A percentile compares a stretch with the other conserved stretches of the same genome.
Conservation (phyloP, 1,284 basidiomycete species). For the Cutaneotrichosporon curvatum region DNA sequence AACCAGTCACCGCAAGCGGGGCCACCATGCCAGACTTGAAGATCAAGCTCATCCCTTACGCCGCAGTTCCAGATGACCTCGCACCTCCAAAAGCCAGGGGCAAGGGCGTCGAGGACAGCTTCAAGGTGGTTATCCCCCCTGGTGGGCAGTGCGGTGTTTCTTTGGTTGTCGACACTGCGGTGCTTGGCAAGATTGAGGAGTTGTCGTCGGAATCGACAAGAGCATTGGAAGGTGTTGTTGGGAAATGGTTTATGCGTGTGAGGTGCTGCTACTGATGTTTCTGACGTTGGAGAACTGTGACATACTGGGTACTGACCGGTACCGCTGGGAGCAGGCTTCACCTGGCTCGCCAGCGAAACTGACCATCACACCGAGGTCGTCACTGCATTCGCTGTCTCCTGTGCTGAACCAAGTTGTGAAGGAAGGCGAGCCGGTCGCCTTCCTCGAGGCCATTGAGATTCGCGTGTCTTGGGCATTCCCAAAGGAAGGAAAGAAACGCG, state of each 20-base stretch:
- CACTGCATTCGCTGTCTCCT: background rate
- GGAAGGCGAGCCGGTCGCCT: conserved; percentile 2
- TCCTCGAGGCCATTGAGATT: background rate
- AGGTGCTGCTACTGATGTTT: background rate
- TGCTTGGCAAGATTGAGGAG: background rate
- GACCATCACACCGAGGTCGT: background rate
- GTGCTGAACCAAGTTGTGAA: background rate
- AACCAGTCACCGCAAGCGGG: background rate
- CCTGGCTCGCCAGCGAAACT: background rate
- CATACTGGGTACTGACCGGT: conserved; percentile 1
- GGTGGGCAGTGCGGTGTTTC: conserved; percentile 16
- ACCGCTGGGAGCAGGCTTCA: background rate
- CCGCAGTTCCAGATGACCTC: conserved; percentile 11
- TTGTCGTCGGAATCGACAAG: background rate
- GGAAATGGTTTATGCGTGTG: background rate
- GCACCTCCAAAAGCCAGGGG: conserved; percentile 8
- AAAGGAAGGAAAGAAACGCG: too few species aligned
- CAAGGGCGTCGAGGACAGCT: conserved; percentile 15
- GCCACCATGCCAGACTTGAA: conserved; percentile 8
- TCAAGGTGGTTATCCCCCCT: conserved; percentile 20
- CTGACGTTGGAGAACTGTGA: conserved; percentile 7
- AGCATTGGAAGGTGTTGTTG: background rate
- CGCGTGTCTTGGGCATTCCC: too few species aligned
- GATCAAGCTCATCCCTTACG: conserved; percentile 11
- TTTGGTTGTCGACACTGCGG: conserved; percentile 1